Percentiles rank a stretch among this genome's conserved stretches.
phyloP scores from a whole-genome alignment of 1,284 basidiomycete species.

The Thelephora terrestris region DNA sequence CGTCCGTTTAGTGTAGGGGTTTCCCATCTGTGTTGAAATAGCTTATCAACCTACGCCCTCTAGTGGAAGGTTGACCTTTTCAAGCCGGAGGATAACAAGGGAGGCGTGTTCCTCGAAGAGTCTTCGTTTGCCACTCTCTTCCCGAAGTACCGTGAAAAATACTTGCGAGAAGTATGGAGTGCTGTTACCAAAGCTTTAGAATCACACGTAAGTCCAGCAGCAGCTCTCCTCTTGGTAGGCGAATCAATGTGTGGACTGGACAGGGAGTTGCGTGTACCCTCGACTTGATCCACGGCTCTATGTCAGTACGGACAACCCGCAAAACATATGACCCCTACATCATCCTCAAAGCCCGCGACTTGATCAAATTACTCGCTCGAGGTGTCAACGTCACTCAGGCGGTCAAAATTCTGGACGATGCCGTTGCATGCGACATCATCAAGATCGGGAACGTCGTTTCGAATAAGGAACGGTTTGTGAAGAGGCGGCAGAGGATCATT shows the following conservation, averaged over 20 bases:
- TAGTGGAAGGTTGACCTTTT: constrained; percentile 90
- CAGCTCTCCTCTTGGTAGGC: neutral
- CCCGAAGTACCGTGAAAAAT: constrained; percentile 97
- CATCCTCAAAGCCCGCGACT: constrained; percentile 90
- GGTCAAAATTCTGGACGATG: constrained; percentile 86
- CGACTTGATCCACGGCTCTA: constrained; percentile 92
- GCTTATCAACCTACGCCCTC: neutral
- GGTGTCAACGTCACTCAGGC: constrained; percentile 83
- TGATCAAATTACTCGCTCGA: constrained; percentile 92
- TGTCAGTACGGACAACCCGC: constrained; percentile 94
- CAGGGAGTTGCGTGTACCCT: constrained; percentile 88
- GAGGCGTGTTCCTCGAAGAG: constrained; percentile 85
- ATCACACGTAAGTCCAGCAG: constrained; percentile 46
- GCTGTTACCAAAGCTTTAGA: constrained; percentile 86
- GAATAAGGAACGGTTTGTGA: constrained; percentile 97
- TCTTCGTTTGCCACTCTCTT: constrained; percentile 97
- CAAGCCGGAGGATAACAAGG: constrained; percentile 64
- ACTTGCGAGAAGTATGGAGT: constrained; percentile 91
- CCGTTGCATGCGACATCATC: constrained; percentile 92
- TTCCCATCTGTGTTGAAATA: neutral
- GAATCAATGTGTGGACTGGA: neutral
- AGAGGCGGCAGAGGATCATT: constrained; percentile 92
- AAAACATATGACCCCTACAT: constrained; percentile 98
- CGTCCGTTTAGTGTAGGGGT: neutral
- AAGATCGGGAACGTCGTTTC: constrained; percentile 93